Evolutionary conservation across 1,139 yeast genomes (phyloP).

Genomic region (Candida neerlandica): DNA sequence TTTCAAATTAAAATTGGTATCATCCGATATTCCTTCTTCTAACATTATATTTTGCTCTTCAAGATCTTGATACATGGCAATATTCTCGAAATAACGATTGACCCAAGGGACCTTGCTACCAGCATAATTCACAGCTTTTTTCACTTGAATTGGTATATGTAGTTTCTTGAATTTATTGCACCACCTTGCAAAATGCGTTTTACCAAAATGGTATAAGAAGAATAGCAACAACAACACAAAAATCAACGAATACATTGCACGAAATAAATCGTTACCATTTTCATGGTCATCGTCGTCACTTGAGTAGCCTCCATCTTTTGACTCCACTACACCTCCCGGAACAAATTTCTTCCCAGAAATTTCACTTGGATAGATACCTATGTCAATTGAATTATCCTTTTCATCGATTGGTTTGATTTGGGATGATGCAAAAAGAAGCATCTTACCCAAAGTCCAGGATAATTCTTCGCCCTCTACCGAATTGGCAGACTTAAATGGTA

Average conservation of each 20-base stretch:
- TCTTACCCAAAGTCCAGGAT: conserved; percentile 70
- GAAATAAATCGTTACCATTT: conserved; percentile 11
- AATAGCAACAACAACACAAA: conserved; percentile 23
- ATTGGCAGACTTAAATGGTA: conserved; percentile 63
- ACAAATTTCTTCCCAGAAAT: conserved; percentile 45
- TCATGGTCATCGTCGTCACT: conserved; percentile 25
- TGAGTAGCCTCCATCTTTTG: conserved; percentile 10
- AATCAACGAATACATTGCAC: conserved; percentile 18
- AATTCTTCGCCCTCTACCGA: conserved; percentile 61
- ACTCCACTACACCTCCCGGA: conserved; percentile 31
- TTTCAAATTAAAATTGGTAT: conserved; percentile 2
- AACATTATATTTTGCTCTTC: conserved; percentile 23
- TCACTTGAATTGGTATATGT: conserved; percentile 19
- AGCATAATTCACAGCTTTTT: conserved; percentile 16
- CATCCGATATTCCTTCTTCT: conserved; percentile 35
- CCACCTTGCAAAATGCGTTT: conserved; percentile 19
- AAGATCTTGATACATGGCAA: conserved; percentile 11
- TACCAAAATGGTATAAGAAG: conserved; percentile 23
- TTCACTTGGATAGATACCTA: conserved; percentile 59
- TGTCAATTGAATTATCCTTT: conserved; percentile 18
- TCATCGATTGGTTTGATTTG: conserved; percentile 36
- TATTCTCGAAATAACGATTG: conserved; percentile 12
- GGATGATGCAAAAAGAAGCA: conserved; percentile 60
- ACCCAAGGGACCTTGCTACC: conserved; percentile 23
- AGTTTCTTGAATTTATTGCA: conserved; percentile 19